Base-by-base conservation (phyloP, 2,329 filamentous ascomycete species). In the Pseudonectria foliicola region DNA sequence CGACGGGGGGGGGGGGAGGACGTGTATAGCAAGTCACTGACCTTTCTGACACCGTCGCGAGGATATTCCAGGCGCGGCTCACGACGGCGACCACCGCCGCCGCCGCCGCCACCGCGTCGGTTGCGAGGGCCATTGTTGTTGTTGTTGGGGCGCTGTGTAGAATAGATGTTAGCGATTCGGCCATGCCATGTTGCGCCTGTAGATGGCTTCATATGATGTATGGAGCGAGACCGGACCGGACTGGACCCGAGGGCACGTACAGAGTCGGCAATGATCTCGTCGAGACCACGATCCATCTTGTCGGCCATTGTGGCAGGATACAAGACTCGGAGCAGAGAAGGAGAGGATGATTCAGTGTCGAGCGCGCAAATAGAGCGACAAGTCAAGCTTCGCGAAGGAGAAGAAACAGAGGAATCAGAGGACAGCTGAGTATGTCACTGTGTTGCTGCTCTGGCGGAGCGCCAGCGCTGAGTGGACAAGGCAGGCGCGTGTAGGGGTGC, bases 21-120 rank as follows among this genome's bases (percentile, higher is more conserved):
- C 12, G 16, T 25, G 18, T 25, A 25, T 16, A 28, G 13, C n/a
- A 33, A 31, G 31, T 32, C 26, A 39, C 55, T 29, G 61, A 90
- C 87, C 87, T 93, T 93, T 88, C 82, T 89, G 60, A 90, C 76
- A 65, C 85, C 85, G 66, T 92, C 85, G 66, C 85, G 82, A 55
- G 84, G 82, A 52, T 74, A 81, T 25, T 67, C 61, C 27, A 57
- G 58, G 36, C 62, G 61, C 25, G 63, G 54, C 30, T 52, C 47
- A 36, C 55, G 60, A 36, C 59, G 57, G 42, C 60, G 56, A 39
- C 57, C 53, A 33, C 56, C 42, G 26, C 48, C 42, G 16, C 49
- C 38, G 31, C 49, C 37, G 30, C 52, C 50, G 31, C 46, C 49
- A 13, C 54, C 51, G 7, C 61, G 57, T 37, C 58, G 50, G 47